phyloP scores from a whole-genome alignment of 2,329 filamentous ascomycete species.

The Celoporthe dispersa region DNA sequence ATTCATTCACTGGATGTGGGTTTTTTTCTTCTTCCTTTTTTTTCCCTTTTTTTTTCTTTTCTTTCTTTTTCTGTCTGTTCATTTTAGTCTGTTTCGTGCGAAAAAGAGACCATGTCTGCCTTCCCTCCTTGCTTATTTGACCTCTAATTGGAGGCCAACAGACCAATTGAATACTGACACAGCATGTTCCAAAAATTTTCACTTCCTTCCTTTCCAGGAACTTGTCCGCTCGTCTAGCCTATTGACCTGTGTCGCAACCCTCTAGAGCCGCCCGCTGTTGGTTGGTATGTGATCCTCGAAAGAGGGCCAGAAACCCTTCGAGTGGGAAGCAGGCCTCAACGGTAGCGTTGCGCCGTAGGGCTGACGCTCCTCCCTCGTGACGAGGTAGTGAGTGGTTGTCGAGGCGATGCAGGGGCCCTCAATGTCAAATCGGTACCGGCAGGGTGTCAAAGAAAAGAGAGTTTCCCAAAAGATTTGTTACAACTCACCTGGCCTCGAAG shows the following conservation, averaged over 20 bases:
- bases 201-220: not conserved
- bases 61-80: no score
- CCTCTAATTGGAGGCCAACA: not conserved
- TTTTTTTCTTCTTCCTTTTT: not conserved
- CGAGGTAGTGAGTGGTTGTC: not conserved
- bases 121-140: not conserved
- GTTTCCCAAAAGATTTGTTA: not conserved
- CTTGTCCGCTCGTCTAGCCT: not conserved
- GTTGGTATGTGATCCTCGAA: not conserved
- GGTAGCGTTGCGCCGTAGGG: constrained; percentile 2
- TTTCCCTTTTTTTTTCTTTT: no score
- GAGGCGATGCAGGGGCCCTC: not conserved
- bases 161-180: not conserved
- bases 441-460: not conserved
- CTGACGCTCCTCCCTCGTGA: not conserved
- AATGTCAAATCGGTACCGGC: not conserved
- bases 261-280: not conserved
- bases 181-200: not conserved
- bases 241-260: not conserved
- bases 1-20: not conserved
- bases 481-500: not conserved
- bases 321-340: not conserved
- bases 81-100: no score
- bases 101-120: not conserved
- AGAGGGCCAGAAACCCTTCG: not conserved